Evolutionary conservation across 371 early-diverging fungal genomes (phyloP).

Genomic region (Enterocytospora artemiae): DNA sequence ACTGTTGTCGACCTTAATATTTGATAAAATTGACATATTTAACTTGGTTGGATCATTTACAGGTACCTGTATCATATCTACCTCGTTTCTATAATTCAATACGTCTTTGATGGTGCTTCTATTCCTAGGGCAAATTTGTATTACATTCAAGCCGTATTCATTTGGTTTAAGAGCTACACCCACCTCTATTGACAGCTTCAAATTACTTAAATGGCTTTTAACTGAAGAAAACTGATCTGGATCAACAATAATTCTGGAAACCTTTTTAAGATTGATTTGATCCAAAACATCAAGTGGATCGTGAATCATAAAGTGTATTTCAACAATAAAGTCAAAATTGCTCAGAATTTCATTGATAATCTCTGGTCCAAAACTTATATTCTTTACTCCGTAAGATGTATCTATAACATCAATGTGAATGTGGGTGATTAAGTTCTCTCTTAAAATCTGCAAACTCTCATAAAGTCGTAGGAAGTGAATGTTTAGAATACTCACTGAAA

Average conservation of each 20-base stretch:
- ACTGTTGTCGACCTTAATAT: too few relatives aligned
- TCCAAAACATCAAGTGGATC: slow-evolving; percentile 37
- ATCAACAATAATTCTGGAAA: slow-evolving; percentile 40
- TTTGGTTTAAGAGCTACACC: slow-evolving; percentile 83
- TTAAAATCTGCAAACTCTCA: slow-evolving; percentile 28
- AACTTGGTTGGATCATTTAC: too few relatives aligned
- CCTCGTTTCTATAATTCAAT: too few relatives aligned
- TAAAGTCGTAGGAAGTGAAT: slow-evolving; percentile 23
- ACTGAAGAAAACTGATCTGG: too few relatives aligned
- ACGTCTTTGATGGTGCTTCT: too few relatives aligned
- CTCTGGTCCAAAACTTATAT: slow-evolving; percentile 50
- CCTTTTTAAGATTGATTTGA: slow-evolving; percentile 26
- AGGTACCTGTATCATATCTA: too few relatives aligned
- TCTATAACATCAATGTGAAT: slow-evolving; percentile 55
- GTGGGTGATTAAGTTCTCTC: slow-evolving; percentile 21
- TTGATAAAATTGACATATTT: too few relatives aligned
- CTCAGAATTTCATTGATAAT: slow-evolving; percentile 45
- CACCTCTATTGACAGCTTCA: too few relatives aligned
- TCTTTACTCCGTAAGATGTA: slow-evolving; percentile 45
- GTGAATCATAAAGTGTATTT: slow-evolving; percentile 54
- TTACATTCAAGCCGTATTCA: too few relatives aligned
- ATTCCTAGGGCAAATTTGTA: too few relatives aligned
- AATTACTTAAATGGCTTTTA: too few relatives aligned
- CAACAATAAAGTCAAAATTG: slow-evolving; percentile 41
- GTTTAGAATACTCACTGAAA: slow-evolving; percentile 16